phyloP scores from a whole-genome alignment of 306 rosid species.

The Sesbania bispinosa region DNA sequence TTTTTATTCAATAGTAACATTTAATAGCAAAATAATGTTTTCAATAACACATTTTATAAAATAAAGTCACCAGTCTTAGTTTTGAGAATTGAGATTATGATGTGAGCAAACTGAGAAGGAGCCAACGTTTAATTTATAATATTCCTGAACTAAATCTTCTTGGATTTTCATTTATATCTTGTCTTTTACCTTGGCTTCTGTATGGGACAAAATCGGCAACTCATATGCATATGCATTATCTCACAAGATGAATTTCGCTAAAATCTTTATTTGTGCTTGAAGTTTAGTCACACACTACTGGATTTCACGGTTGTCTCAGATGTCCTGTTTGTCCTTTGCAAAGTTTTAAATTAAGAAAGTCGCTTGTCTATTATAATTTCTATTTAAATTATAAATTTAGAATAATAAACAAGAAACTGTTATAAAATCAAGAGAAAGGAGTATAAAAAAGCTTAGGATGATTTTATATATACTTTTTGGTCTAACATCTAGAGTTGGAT shows the following conservation, averaged over 20 bases:
- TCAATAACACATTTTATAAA: not conserved
- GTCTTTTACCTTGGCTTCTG: slow-evolving; percentile 22
- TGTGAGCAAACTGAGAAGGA: slow-evolving; percentile 23
- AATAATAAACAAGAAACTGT: too few relatives aligned
- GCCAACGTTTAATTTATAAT: slow-evolving; percentile 15
- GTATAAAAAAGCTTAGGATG: too few relatives aligned
- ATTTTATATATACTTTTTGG: too few relatives aligned
- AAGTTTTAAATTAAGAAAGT: not conserved
- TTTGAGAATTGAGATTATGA: slow-evolving; percentile 16
- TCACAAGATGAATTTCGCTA: not conserved
- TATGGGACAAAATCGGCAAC: slow-evolving; percentile 33
- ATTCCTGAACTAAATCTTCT: slow-evolving; percentile 22
- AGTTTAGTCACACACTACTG: not conserved
- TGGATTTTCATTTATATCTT: slow-evolving; percentile 22
- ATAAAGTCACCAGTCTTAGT: not conserved
- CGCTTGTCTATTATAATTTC: too few relatives aligned
- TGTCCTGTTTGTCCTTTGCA: not conserved
- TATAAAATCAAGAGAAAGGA: too few relatives aligned
- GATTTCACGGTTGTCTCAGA: not conserved
- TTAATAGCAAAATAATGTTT: not conserved
- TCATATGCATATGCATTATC: not conserved
- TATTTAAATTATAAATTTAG: too few relatives aligned
- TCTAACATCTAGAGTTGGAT: too few relatives aligned
- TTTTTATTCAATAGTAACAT: not conserved
- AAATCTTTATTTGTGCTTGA: not conserved